Base-by-base conservation (phyloP, 371 early-diverging fungal species). In the Lichtheimia ramosa region DNA sequence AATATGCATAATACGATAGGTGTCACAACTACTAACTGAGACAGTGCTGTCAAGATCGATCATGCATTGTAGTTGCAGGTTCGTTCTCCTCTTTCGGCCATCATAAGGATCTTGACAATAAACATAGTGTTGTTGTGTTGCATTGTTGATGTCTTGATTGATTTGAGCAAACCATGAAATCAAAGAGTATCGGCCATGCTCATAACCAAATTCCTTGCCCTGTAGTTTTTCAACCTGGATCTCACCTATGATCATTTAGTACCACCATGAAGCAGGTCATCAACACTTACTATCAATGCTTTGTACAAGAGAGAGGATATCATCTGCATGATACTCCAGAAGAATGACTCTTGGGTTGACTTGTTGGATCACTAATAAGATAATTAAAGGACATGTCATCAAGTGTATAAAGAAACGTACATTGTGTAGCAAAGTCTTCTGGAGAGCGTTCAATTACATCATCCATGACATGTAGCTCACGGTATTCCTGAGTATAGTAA, bases 381-480 rank as follows among this genome's bases (percentile, higher is more conserved):
- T 28, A 28, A 28, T 34, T 8, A 34, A 10, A 34, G 10, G 34
- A 1, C 34, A 34, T 1, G 34, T 10, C 34, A 25, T 34, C 28
- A 4, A 2, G 34, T 34, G 27, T 10, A 39, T 18, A 12, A 46
- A 46, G 46, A 21, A 46, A 28, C 15, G 59, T 73, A 85, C 87
- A 60, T 10, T 65, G 63, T 20, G 63, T 43, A 3, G 74, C 54
- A 27, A 77, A 61, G 15, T 70, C 77, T 41, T 74, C 68, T 12
- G 68, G 57, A 5, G 66, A 48, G 23, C 75, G 67, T 48, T 84
- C 86, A 0, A 55, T 42, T 43, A 72, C 61, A 62, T 88, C 88
- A 49, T 89, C 81, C 84, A 86, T 83, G 20, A 87, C 59, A 50
- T 69, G 81, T 8, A 88, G 64, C 54, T 77, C 79, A 18, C 64